phyloP scores from a whole-genome alignment of 208 protist species.

The Trypanosoma brucei region DNA sequence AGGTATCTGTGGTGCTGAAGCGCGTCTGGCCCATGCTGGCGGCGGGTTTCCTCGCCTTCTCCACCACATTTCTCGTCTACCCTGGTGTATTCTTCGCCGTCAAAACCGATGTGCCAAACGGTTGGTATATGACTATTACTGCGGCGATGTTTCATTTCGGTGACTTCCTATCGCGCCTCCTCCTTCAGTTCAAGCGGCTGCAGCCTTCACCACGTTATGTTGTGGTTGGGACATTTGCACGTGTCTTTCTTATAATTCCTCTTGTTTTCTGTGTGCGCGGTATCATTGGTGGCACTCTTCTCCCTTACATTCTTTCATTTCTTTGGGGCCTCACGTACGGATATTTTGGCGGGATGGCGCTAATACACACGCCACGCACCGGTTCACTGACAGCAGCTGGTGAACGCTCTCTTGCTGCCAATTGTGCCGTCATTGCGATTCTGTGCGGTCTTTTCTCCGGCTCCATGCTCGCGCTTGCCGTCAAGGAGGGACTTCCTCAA shows the following conservation, averaged over 20 bases:
- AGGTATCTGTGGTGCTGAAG: slow-evolving; percentile 37
- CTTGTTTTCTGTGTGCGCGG: slow-evolving; percentile 56
- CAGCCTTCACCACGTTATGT: slow-evolving; percentile 37
- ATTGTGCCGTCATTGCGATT: slow-evolving; percentile 37
- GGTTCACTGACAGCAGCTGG: slow-evolving; percentile 41
- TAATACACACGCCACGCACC: slow-evolving; percentile 54
- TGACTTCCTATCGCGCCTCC: slow-evolving; percentile 48
- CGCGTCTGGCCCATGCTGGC: slow-evolving; percentile 67
- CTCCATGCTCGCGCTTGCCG: slow-evolving; percentile 42
- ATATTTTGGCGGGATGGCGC: slow-evolving; percentile 63
- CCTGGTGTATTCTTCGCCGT: slow-evolving; percentile 68
- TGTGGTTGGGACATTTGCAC: slow-evolving; percentile 35
- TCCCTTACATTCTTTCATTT: slow-evolving; percentile 55
- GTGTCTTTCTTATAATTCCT: slow-evolving; percentile 51
- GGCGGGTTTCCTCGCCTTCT: slow-evolving; percentile 59
- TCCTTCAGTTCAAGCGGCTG: slow-evolving; percentile 36
- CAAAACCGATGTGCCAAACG: background rate
- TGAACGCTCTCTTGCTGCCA: slow-evolving; percentile 57
- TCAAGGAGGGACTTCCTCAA: slow-evolving; percentile 24
- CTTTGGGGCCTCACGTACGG: slow-evolving; percentile 64
- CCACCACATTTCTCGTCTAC: slow-evolving; percentile 56
- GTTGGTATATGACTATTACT: slow-evolving; percentile 62
- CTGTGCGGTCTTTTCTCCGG: slow-evolving; percentile 48
- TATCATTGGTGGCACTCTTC: slow-evolving; percentile 31
- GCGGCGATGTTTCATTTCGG: slow-evolving; percentile 53